phyloP scores from a whole-genome alignment of 768 basidiomycete genomes.

The Lentinula boryana region DNA sequence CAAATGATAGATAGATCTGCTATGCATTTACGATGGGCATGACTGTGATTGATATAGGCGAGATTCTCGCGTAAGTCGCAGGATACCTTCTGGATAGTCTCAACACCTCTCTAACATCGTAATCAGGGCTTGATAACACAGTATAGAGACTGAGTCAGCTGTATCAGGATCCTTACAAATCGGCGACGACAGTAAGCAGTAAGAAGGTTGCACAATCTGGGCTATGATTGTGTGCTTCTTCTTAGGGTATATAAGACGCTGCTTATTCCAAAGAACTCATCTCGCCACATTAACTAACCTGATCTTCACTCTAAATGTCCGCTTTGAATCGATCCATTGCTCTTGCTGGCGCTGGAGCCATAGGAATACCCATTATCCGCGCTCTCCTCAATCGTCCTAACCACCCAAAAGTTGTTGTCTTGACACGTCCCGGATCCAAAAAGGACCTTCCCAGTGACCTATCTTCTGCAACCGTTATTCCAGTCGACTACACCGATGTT shows the following conservation, averaged over 20 bases:
- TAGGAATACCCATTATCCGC: background rate
- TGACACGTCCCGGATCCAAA: background rate
- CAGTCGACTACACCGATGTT: constrained; percentile 19
- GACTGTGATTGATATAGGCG: too few relatives aligned
- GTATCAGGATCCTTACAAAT: too few relatives aligned
- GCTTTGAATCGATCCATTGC: background rate
- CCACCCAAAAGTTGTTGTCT: background rate
- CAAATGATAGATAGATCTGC: too few relatives aligned
- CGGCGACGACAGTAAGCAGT: too few relatives aligned
- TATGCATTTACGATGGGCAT: too few relatives aligned
- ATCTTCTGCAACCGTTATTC: background rate
- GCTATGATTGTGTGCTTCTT: too few relatives aligned
- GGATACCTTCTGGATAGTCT: too few relatives aligned
- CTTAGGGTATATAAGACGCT: background rate
- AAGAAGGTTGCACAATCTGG: too few relatives aligned
- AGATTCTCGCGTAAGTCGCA: too few relatives aligned
- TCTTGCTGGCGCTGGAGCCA: background rate
- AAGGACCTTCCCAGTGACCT: background rate
- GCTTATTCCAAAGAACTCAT: background rate
- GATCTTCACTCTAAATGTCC: background rate
- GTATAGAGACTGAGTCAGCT: too few relatives aligned
- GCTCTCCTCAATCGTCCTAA: background rate
- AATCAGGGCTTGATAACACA: too few relatives aligned
- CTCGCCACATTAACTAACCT: background rate
- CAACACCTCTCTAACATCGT: too few relatives aligned